A percentile compares a stretch with the other conserved stretches of the same genome.
Conservation (phyloP, 2,329 filamentous ascomycete genomes). For the Calonectria pseudoreteaudii region DNA sequence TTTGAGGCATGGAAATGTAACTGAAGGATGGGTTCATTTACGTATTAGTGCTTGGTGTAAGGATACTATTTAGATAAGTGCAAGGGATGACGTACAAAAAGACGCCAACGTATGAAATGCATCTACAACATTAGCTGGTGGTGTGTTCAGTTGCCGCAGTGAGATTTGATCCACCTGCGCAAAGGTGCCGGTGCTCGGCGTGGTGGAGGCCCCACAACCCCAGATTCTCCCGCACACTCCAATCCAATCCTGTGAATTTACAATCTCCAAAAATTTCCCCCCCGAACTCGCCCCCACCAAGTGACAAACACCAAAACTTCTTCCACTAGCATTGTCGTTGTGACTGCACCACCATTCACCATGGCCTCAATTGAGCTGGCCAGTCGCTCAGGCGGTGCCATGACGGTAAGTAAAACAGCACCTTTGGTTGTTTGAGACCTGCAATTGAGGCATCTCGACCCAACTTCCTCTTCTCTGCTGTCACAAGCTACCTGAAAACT, state of each 20-base stretch:
- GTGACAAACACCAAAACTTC: conserved; percentile 23
- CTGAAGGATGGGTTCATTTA: neutral
- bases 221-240: conserved; percentile 42
- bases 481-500: neutral
- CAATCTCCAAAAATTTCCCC: conserved; percentile 47
- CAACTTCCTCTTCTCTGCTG: neutral
- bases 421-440: neutral
- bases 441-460: conserved; percentile 21
- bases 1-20: neutral
- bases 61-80: conserved; percentile 6
- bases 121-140: neutral
- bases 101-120: neutral
- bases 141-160: neutral
- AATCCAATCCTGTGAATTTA: conserved; percentile 51
- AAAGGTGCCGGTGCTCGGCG: conserved; percentile 37
- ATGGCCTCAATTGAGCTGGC: conserved; percentile 66
- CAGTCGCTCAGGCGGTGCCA: conserved; percentile 60
- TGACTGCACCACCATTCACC: conserved; percentile 35
- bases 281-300: conserved; percentile 44
- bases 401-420: conserved; percentile 53
- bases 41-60: conserved; percentile 14
- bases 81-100: conserved; percentile 6
- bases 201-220: conserved; percentile 38
- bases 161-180: conserved; percentile 1
- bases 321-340: conserved; percentile 26